Percentiles rank a stretch among this genome's conserved stretches.
phyloP scores from a whole-genome alignment of 257 asterid species.

The Solanum sejunctum region DNA sequence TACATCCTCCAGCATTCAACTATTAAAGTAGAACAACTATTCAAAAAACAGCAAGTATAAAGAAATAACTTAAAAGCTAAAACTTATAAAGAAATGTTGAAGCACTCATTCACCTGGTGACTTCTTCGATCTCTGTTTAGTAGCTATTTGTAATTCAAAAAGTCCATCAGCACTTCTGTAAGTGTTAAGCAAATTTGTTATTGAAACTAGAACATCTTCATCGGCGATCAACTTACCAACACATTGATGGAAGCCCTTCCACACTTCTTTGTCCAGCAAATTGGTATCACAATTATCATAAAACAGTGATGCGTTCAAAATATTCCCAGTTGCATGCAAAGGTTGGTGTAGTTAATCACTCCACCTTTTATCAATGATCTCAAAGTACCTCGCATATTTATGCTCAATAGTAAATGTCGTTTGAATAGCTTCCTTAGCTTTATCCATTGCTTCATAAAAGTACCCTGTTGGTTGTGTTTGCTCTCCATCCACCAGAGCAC shows the following conservation, averaged over 20 bases:
- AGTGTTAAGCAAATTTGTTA: neutral
- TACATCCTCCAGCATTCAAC: neutral
- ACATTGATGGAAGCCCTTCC: neutral
- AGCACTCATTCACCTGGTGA: neutral
- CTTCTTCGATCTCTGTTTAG: neutral
- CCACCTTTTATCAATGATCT: too few relatives aligned
- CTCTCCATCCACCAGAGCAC: too few relatives aligned
- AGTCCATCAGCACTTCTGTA: neutral
- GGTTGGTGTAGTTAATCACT: too few relatives aligned
- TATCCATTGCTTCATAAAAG: too few relatives aligned
- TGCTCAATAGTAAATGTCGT: too few relatives aligned
- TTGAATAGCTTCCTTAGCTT: too few relatives aligned
- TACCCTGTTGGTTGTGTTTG: too few relatives aligned
- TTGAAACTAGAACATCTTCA: neutral
- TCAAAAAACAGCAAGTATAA: neutral
- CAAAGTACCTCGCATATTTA: too few relatives aligned
- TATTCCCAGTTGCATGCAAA: neutral
- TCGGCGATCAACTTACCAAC: neutral
- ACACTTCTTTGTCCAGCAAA: neutral
- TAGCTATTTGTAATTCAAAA: neutral
- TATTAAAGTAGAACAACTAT: neutral
- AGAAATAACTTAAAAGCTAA: neutral
- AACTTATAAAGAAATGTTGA: neutral
- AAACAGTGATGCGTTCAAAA: neutral
- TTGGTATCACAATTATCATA: neutral